phyloP scores from a whole-genome alignment of 805 yeast genomes.

The Sungouiella thailandica region DNA sequence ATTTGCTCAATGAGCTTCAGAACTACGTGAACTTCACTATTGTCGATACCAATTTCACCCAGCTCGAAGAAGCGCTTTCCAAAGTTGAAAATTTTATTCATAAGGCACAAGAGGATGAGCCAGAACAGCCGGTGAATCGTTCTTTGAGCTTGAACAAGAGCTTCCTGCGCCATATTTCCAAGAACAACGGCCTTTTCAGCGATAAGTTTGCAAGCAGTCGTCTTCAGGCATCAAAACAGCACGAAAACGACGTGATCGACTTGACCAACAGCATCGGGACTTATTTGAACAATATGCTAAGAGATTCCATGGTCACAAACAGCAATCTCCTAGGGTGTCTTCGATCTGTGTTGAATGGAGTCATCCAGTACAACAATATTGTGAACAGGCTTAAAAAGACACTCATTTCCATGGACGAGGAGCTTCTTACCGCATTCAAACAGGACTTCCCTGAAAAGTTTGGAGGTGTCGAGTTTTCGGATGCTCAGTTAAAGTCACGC shows the following conservation, averaged over 20 bases:
- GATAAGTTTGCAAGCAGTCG: constrained; percentile 13
- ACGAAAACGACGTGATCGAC: constrained; percentile 7
- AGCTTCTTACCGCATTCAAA: constrained; percentile 38
- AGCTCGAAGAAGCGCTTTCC: constrained; percentile 23
- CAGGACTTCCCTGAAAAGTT: constrained; percentile 28
- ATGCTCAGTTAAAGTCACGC: constrained; percentile 25
- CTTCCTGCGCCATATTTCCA: constrained; percentile 5
- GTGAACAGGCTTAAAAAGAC: constrained; percentile 50
- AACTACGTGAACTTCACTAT: constrained; percentile 56
- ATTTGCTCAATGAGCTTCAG: constrained; percentile 50
- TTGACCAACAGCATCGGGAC: constrained; percentile 46
- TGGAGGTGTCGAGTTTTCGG: constrained; percentile 27
- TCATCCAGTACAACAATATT: constrained; percentile 45
- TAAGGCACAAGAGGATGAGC: not conserved
- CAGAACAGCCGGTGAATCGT: too few relatives aligned
- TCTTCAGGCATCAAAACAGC: constrained; percentile 6
- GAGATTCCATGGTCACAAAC: constrained; percentile 64
- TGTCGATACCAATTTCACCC: constrained; percentile 49
- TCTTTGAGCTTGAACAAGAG: not conserved
- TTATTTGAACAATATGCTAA: constrained; percentile 57
- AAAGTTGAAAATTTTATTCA: not conserved
- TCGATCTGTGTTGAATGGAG: constrained; percentile 41
- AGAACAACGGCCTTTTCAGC: constrained; percentile 20
- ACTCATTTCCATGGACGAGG: constrained; percentile 43
- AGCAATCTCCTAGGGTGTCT: constrained; percentile 45